Percentiles rank a stretch among this genome's conserved stretches.
Conservation (phyloP, 495 filamentous ascomycete genomes). For the Trichoderma erinaceum region DNA sequence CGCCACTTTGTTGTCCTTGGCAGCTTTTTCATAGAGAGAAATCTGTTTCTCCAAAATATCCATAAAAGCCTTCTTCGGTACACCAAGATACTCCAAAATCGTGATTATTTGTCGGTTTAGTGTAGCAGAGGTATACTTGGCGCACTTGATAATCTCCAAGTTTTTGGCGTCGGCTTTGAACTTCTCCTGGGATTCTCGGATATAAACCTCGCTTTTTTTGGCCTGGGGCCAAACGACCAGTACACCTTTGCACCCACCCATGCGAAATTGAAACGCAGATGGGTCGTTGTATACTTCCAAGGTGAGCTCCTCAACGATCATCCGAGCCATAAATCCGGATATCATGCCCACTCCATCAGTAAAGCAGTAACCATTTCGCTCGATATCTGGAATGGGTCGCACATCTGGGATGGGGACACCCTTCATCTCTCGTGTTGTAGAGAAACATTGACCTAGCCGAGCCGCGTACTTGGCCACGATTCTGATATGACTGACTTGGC, state of each 20-base stretch:
- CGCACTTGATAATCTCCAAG: constrained; percentile 79
- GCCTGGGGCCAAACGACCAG: constrained; percentile 63
- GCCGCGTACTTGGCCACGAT: constrained; percentile 81
- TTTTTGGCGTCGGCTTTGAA: constrained; percentile 65
- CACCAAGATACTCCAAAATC: constrained; percentile 71
- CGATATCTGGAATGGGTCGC: constrained; percentile 56
- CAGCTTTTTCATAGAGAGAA: constrained; percentile 56
- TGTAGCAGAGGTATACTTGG: constrained; percentile 64
- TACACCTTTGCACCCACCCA: constrained; percentile 89
- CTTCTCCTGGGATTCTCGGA: constrained; percentile 81
- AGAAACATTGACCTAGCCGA: constrained; percentile 89
- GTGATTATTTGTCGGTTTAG: constrained; percentile 87
- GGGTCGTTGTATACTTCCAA: constrained; percentile 49
- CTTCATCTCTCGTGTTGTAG: constrained; percentile 70
- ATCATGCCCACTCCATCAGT: constrained; percentile 95
- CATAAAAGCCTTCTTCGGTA: constrained; percentile 61
- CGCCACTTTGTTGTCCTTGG: constrained; percentile 57
- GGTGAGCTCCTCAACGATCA: constrained; percentile 59
- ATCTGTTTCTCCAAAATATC: constrained; percentile 61
- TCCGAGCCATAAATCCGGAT: constrained; percentile 64
- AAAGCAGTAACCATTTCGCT: constrained; percentile 61
- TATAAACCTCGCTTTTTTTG: constrained; percentile 56
- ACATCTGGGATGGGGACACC: constrained; percentile 37
- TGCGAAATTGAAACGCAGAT: constrained; percentile 84
- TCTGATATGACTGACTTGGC: constrained; percentile 68